Evolutionary conservation across 495 filamentous ascomycete genomes (phyloP), one percentile per base, ranked within the genome.

Genomic region (Aspergillus avenaceus): DNA sequence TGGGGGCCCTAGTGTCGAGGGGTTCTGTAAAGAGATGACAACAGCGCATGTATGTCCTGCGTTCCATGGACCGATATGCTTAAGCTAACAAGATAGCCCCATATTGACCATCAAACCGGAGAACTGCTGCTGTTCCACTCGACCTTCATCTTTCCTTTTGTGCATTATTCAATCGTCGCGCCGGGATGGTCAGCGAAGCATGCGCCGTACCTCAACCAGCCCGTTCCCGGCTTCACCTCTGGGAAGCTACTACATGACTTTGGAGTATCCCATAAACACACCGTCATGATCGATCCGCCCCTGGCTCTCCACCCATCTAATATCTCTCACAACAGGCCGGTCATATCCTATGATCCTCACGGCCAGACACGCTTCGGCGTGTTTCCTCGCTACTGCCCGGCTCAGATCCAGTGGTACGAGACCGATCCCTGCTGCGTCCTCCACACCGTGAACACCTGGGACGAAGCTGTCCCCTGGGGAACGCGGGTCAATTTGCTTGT

Each of bases 221-320:
- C 73, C 2, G 67, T 86, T 1, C 74, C 80, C 3, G 82, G 84
- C 1, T 63, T 86, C 12, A 55, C 65, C n/a, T 75, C 73, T 8
- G 73, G 81, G 2, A 86, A 83, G 59, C 78, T 86, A 76, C 86
- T 87, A 82, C 84, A 86, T 55, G 83, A 86, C 53, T 86, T 85
- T 56, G 83, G 83, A 5, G 84, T 85, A 3, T 83, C 81, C 0
- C 63, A 54, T 13, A 55, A 52, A 16, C 72, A 86, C 60, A 84
- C 83, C 0, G 64, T 86, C 23, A 84, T 87, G 34, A 70, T 87
- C 66, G 82, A 87, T 56, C 72, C 85, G 14, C 84, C 84, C 1
- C 56, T 87, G 7, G 75, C 78, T 6, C 66, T 86, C n/a, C 72
- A 84, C 55, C 81, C 83, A 0, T 56, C 79, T 38, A 84, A 83